Percentiles rank a stretch among this genome's conserved stretches.
Evolutionary conservation across 495 filamentous ascomycete genomes (phyloP).

Genomic region (Penicillium atrosanguineum): DNA sequence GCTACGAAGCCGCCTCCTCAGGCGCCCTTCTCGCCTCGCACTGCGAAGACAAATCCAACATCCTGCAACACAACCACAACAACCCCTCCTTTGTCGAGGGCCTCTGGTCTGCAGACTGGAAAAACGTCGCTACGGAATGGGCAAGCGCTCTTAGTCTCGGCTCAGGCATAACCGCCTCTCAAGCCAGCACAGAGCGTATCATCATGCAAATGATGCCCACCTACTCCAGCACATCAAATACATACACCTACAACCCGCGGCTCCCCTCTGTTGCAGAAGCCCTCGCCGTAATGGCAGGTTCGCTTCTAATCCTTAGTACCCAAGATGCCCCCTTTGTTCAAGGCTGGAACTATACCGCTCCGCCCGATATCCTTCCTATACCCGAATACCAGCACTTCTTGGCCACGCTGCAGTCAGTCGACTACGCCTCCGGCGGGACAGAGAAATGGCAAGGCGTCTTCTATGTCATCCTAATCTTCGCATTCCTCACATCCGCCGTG

Average conservation of each 20-base stretch:
- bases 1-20: conserved; percentile 54
- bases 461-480: conserved; percentile 57
- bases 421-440: conserved; percentile 61
- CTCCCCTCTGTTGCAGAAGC: conserved; percentile 66
- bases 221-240: conserved; percentile 4
- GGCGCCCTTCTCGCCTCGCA: conserved; percentile 52
- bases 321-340: conserved; percentile 54
- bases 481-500: conserved; percentile 61
- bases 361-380: conserved; percentile 24
- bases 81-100: conserved; percentile 31
- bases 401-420: conserved; percentile 52
- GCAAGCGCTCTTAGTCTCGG: conserved; percentile 55
- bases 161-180: conserved; percentile 55
- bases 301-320: conserved; percentile 56
- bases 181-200: conserved; percentile 61
- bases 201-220: conserved; percentile 53
- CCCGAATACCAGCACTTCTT: conserved; percentile 53
- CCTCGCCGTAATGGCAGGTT: conserved; percentile 62
- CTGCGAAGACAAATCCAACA: conserved; percentile 56
- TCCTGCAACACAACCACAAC: conserved; percentile 49
- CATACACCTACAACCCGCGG: conserved; percentile 25
- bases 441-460: conserved; percentile 59
- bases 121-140: conserved; percentile 57
- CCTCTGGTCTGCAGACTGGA: conserved; percentile 50
- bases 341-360: conserved; percentile 51